Evolutionary conservation across 371 early-diverging fungal genomes (phyloP), one percentile per base, ranked within the genome.

Genomic region (Rhizopus delemar): DNA sequence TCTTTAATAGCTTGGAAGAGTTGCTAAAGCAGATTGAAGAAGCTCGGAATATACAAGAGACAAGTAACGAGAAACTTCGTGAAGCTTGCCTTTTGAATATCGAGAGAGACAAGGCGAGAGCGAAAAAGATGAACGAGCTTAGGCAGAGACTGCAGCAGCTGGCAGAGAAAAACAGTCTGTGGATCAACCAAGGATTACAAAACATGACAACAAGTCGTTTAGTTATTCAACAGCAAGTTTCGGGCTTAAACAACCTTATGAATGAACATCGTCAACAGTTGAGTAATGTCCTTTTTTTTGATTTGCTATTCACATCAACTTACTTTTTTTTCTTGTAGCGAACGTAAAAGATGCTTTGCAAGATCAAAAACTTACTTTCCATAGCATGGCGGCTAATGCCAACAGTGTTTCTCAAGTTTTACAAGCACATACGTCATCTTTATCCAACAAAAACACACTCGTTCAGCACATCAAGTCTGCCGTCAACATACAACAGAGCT

Each of bases 1-100:
- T 48, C 8, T 48, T 48, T 48, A 29, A 22, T 7, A 48, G 48
- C 31, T 48, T 48, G 28, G 48, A 48, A 29, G 31, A 48, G 8
- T 9, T 48, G 29, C 8, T 48, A 29, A 48, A 48, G 29, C 48
- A 48, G 31, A 29, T 48, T 29, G 48, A 48, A 7, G 12, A 28
- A 12, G 9, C 48, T 5, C 16, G 12, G 28, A 29, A 28, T 4
- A 28, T 9, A 8, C 48, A 48, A 48, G 7, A 48, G 8, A 12
- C 16, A 29, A 29, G 48, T 8, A 12, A 48, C 8, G 29, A 29
- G 5, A 29, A 8, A 28, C 31, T 48, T 8, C 22, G 48, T 29
- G 48, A 48, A 28, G 48, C 48, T 29, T 48, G 29, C 28, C 28
- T 16, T 5, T 48, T 15, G 28, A 48, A 15, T 22, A 28, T 48